Evolutionary conservation across 2,329 filamentous ascomycete species (phyloP), one percentile per base, ranked within the genome.

Genomic region (Tolypocladium cylindrosporum): DNA sequence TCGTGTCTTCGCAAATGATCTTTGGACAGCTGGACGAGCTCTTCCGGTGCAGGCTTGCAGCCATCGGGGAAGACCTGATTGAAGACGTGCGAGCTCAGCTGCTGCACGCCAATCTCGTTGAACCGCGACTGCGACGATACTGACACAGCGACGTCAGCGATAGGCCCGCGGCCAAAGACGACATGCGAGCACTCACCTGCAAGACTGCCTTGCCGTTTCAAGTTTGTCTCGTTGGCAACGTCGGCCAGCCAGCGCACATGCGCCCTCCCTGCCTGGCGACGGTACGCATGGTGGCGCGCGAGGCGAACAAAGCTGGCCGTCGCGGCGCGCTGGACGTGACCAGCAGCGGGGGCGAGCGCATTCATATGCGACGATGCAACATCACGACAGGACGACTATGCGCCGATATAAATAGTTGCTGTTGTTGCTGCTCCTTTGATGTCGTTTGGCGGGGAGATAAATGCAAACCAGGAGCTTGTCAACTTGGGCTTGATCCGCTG

Each of bases 101-200:
- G 93, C 74, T 99, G 94, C 43, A 99, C 90, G 56, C 90, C 91
- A 66, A 99, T 92, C 64, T 95, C 89, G 74, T 95, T 99, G 77
- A 88, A 90, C 63, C 94, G 86, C 54, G 90, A 79, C 58, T 81
- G 74, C 8, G 82, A 80, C 0, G 74, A 68, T 37, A 82, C 76
- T 79, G 48, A 41, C 10, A 10, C 27, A 4, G 8, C 13, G 1
- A 13, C n/a, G 36, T 58, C 31, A 45, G 40, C 9, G 37, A 21
- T 9, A 6, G 11, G 11, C 34, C 16, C 36, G 40, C 31, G 21
- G 55, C 13, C 19, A 24, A 24, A 54, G 24, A 52, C 45, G 4
- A 37, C 16, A 21, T 37, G 43, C 19, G 11, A 10, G 19, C 19
- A 67, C 77, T 68, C 66, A 81, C 78, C 62, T 41, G 77, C 72